Percentiles rank a stretch among this genome's conserved stretches.
Conservation (phyloP, 495 filamentous ascomycete species). For the Tuber indicum region DNA sequence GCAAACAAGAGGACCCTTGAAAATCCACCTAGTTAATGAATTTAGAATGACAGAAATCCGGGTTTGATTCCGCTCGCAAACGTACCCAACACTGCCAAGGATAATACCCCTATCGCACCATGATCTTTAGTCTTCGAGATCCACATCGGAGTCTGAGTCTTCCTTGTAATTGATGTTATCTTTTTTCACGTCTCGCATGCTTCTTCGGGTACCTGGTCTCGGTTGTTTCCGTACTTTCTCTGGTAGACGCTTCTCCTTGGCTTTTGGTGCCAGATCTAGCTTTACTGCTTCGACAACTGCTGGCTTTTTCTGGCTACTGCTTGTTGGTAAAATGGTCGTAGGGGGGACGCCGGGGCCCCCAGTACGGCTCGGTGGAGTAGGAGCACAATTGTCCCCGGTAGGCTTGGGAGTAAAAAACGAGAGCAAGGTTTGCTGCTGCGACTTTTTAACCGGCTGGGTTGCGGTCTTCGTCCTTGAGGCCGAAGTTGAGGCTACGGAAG, state of each 20-base stretch:
- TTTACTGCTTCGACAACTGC: constrained; percentile 9
- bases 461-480: background rate
- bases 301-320: background rate
- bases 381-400: background rate
- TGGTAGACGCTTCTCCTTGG: constrained; percentile 17
- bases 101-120: background rate
- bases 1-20: background rate
- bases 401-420: constrained; percentile 21
- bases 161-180: constrained; percentile 35
- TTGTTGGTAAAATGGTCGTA: background rate
- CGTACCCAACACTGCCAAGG: background rate
- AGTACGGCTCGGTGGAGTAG: background rate
- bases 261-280: constrained; percentile 24
- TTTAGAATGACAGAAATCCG: background rate
- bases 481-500: background rate
- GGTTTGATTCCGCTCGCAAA: background rate
- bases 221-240: constrained; percentile 23
- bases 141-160: constrained; percentile 35
- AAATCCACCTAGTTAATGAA: background rate
- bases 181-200: constrained; percentile 28
- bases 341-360: background rate
- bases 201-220: constrained; percentile 30
- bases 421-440: constrained; percentile 24
- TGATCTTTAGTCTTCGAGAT: constrained; percentile 23
- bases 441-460: background rate